Percentiles rank a stretch among this genome's conserved stretches.
These are phyloP conservation scores for Physcomitrellopsis africana DNA, from an alignment of 225 moss, liverwort and hornwort species.

Conservation along the genomic window DNA sequence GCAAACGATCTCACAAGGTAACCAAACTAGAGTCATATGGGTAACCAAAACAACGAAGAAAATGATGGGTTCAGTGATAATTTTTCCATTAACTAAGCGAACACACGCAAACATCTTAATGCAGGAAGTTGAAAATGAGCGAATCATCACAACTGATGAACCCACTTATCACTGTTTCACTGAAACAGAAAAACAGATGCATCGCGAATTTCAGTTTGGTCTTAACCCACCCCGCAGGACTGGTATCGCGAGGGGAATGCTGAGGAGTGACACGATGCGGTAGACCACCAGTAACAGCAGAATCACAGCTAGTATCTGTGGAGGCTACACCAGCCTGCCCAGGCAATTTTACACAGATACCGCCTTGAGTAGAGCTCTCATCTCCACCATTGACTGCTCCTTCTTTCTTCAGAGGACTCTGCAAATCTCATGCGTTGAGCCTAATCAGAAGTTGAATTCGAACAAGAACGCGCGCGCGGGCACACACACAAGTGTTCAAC, in stretches of 20 bases:
- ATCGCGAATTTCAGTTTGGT: too few relatives aligned
- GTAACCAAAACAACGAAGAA: too few relatives aligned
- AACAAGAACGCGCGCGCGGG: too few relatives aligned
- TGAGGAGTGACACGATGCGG: constrained; percentile 79
- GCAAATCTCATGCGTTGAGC: constrained; percentile 3
- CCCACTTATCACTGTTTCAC: too few relatives aligned
- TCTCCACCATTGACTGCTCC: constrained; percentile 21
- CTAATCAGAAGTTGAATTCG: background rate
- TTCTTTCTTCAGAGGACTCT: constrained; percentile 13
- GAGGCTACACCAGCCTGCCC: constrained; percentile 79
- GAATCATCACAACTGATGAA: too few relatives aligned
- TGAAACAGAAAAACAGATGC: too few relatives aligned
- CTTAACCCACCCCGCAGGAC: constrained; percentile 73
- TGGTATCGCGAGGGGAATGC: constrained; percentile 82
- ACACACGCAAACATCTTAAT: too few relatives aligned
- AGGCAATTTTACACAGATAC: constrained; percentile 40
- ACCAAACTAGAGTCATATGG: too few relatives aligned
- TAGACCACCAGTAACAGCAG: constrained; percentile 86
- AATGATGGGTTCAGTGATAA: too few relatives aligned
- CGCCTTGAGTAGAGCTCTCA: constrained; percentile 29
- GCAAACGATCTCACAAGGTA: constrained; percentile 9
- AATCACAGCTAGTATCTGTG: constrained; percentile 91
- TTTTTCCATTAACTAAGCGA: too few relatives aligned
- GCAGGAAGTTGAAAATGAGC: too few relatives aligned
- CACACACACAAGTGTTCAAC: too few relatives aligned